These are phyloP conservation scores for Xanthoconium purpureum DNA, from an alignment of 768 basidiomycete species.

Conservation along the genomic window DNA sequence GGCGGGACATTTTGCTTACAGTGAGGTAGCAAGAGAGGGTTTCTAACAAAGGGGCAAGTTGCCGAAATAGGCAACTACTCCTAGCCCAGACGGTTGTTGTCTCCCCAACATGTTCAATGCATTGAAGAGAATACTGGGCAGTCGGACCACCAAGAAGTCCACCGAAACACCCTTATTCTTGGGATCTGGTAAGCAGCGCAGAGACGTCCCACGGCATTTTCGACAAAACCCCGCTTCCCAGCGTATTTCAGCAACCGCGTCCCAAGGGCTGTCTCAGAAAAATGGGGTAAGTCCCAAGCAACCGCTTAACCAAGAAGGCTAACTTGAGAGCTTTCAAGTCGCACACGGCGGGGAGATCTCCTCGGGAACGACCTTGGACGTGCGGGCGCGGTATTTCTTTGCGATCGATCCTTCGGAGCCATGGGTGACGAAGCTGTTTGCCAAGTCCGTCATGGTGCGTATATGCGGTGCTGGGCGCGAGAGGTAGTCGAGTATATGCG, in stretches of 20 bases:
- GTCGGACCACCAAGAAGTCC: not conserved
- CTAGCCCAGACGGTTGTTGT: too few relatives aligned
- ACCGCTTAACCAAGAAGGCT: not conserved
- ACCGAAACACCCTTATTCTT: slow-evolving; percentile 13
- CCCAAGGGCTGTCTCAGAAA: slow-evolving; percentile 17
- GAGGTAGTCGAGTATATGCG: slow-evolving; percentile 8
- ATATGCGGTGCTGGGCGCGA: not conserved
- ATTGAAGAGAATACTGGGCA: slow-evolving; percentile 8
- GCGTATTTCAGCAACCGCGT: slow-evolving; percentile 31
- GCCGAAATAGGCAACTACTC: too few relatives aligned
- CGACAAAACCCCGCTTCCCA: slow-evolving; percentile 1
- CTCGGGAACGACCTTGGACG: slow-evolving; percentile 6
- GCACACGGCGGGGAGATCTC: slow-evolving; percentile 24
- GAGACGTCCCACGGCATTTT: not conserved
- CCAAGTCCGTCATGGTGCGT: slow-evolving; percentile 31
- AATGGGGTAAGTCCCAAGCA: slow-evolving; percentile 22
- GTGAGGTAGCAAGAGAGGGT: too few relatives aligned
- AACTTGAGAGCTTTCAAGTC: slow-evolving; percentile 8
- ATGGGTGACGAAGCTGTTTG: slow-evolving; percentile 25
- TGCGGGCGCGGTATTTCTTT: slow-evolving; percentile 29
- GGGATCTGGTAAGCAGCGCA: slow-evolving; percentile 20
- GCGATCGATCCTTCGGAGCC: slow-evolving; percentile 26
- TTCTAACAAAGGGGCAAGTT: too few relatives aligned
- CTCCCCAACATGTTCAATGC: not conserved
- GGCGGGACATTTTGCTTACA: too few relatives aligned